phyloP scores from a whole-genome alignment of 768 basidiomycete genomes.

The Lactarius sp. region DNA sequence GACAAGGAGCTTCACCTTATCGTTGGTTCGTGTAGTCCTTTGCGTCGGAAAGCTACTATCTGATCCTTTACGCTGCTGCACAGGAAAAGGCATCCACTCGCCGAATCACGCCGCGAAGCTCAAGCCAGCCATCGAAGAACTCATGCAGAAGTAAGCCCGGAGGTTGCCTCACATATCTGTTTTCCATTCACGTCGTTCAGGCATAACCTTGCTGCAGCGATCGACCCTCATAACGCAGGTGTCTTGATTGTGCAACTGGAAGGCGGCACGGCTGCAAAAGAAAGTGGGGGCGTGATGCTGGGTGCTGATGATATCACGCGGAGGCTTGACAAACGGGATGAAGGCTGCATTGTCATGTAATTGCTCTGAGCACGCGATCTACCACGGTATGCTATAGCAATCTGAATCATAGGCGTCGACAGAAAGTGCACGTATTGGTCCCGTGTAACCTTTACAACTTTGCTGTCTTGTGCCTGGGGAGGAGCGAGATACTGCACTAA shows the following conservation, averaged over 20 bases:
- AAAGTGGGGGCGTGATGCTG: conserved; percentile 37
- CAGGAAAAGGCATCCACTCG: conserved; percentile 88
- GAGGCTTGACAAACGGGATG: conserved; percentile 45
- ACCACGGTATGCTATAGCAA: not conserved
- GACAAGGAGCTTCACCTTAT: conserved; percentile 70
- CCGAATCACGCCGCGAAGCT: conserved; percentile 72
- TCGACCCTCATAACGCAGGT: conserved; percentile 79
- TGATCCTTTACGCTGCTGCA: not conserved
- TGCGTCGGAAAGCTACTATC: not conserved
- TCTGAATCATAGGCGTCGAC: not conserved
- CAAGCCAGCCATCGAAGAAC: conserved; percentile 84
- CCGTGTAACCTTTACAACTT: too few species aligned
- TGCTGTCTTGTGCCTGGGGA: not conserved
- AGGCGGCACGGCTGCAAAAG: conserved; percentile 33
- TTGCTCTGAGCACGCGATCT: not conserved
- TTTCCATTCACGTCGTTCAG: conserved; percentile 36
- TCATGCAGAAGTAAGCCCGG: conserved; percentile 67
- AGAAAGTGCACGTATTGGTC: not conserved
- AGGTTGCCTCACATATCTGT: not conserved
- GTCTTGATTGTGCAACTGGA: conserved; percentile 76
- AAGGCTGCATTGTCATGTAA: conserved; percentile 68
- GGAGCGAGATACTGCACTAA: not conserved
- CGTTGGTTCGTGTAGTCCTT: conserved; percentile 54
- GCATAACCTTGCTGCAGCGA: conserved; percentile 61
- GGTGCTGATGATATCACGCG: conserved; percentile 55